Evolutionary conservation across 345 rosid genomes (phyloP), one percentile per base, ranked within the genome.

Genomic region (Euphorbia peplus): DNA sequence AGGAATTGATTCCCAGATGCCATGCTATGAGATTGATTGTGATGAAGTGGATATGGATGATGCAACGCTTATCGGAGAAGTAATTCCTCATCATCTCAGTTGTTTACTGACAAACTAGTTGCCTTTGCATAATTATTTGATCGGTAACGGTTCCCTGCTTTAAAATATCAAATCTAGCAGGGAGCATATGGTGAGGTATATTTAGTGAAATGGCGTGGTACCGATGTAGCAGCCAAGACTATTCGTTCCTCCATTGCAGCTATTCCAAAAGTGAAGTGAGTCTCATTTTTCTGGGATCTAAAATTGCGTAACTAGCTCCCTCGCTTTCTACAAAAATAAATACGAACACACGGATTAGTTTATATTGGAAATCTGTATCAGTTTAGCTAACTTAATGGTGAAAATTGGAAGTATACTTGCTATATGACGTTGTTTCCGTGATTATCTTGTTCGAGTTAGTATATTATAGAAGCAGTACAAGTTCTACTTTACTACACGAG

Each of bases 191-290:
- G 91, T 60, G 91, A 85, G 76, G 75, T 87, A 67, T 87, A 85
- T 72, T 62, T 78, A 29, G 92, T 85, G 55, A 87, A 80, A 68
- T 87, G 92, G 87, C 85, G 86, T 18, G 91, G 87, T 65, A 87
- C 89, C 53, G 86, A 81, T 71, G 78, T 87, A 60, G 89, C 89
- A 5, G 89, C 89, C 66, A 87, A 87, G 75, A 84, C 87, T n/a
- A 87, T 84, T 21, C 84, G 84, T 30, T 85, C 88, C 35, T 81
- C 87, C 72, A 84, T 87, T 60, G 87, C 91, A 46, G 81, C 89
- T 75, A 83, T 81, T 76, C 82, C 82, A 16, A 82, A 69, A 59
- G 91, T 85, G 76, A 87, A 70, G 91, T 87, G 75, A 78, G 84
- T 79, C 63, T 60, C 52, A 26, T 32, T 46, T n/a, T 13, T 67